Conservation (phyloP, 192 early-diverging fungal species). For the Kappamyces sp. region DNA sequence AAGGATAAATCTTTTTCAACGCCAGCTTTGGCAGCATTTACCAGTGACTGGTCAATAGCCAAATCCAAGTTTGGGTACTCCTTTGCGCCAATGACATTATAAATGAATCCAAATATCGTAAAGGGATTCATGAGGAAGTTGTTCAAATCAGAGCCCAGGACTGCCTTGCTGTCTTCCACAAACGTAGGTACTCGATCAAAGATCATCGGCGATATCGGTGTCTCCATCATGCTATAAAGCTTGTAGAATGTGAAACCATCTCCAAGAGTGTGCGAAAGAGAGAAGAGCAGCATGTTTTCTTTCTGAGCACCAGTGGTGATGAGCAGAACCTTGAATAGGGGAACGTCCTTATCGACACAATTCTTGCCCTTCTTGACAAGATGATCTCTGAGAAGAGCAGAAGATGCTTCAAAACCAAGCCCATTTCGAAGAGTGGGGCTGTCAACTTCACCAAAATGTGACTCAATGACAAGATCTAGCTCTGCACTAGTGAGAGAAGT, state of each 20-base stretch:
- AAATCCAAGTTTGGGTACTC: background rate
- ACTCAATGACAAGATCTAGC: too few species aligned
- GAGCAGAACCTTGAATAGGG: conserved; percentile 2
- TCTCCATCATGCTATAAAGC: conserved; percentile 14
- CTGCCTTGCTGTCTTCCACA: background rate
- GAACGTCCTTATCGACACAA: conserved; percentile 6
- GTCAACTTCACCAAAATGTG: conserved; percentile 3
- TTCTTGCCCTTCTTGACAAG: conserved; percentile 15
- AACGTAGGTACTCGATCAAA: background rate
- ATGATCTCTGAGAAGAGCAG: background rate
- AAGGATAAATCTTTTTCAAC: background rate
- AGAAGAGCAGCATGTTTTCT: conserved; percentile 1
- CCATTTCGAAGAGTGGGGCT: background rate
- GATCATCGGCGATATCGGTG: background rate
- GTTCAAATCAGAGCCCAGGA: background rate
- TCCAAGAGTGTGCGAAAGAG: conserved; percentile 10
- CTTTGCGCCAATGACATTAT: background rate
- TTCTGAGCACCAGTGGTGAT: background rate
- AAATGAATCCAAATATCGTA: background rate
- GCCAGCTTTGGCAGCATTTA: background rate
- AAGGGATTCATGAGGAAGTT: background rate
- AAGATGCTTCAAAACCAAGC: background rate
- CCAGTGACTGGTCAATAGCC: background rate
- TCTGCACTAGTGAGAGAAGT: too few species aligned
- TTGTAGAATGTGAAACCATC: conserved; percentile 11